Evolutionary conservation across 2,329 filamentous ascomycete genomes (phyloP), one percentile per base, ranked within the genome.

Genomic region (Botrytis medusae): DNA sequence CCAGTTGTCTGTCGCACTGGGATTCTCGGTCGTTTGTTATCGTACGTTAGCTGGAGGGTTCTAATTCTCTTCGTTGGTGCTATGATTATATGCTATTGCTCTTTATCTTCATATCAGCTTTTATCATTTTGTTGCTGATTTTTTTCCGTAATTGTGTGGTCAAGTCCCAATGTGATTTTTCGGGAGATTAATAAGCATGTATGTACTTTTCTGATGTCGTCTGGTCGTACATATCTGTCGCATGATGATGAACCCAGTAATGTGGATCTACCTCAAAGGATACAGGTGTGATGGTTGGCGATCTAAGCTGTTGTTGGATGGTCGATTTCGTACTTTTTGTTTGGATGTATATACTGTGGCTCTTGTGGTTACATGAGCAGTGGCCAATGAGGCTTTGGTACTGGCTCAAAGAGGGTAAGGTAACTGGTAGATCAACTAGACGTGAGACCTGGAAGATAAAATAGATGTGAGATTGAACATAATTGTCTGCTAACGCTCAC

Each of bases 191-290:
- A 54, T 54, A 18, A 29, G n/a, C 14, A 29, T 9, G 3, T 1
- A 29, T 8, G 3, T 0, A 54, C 12, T 7, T 54, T 29, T 54
- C 2, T 54, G 6, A 8, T 3, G 25, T 1, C 5, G 6, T 54
- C 12, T 7, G 29, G 51, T n/a, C 6, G n/a, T 18, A 54, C 0
- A 29, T 2, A 29, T 29, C 12, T 18, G 0, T 54, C 6, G 6
- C 1, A 5, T 1, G 14, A 9, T 54, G 0, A 18, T 9, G 14
- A 0, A 0, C 14, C 5, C 16, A 5, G 25, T 29, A 6, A 0
- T 18, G 14, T 54, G 2, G 2, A 18, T 0, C 0, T 18, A 29
- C 6, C 6, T 18, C 2, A 18, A 14, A 54, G 6, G 1, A 54
- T 29, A 29, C 51, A 7, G 5, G 25, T 54, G 25, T 16, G 6